These are phyloP conservation scores for Ceratocystis eucalypticola DNA, from an alignment of 2,329 filamentous ascomycete species.

Conservation along the genomic window DNA sequence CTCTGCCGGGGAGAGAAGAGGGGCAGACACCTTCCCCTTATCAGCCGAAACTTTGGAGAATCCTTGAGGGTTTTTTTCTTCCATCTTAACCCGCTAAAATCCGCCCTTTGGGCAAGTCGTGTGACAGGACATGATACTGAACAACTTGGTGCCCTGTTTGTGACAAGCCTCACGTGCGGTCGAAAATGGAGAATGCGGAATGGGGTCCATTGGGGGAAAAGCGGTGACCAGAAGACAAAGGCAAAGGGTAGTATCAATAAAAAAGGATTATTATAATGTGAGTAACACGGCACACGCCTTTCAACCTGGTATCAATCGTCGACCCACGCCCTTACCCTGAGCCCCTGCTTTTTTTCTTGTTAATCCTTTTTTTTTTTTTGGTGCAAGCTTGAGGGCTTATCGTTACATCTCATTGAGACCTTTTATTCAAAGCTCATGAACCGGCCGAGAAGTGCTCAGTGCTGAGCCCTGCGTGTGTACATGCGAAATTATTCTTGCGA, in stretches of 20 bases:
- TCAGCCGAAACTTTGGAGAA: constrained; percentile 6
- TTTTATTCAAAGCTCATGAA: not conserved
- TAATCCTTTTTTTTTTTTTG: not conserved
- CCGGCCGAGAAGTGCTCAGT: not conserved
- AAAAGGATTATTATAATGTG: not conserved
- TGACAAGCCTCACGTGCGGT: not conserved
- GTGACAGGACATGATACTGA: not conserved
- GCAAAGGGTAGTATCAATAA: not conserved
- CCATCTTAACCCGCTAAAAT: not conserved
- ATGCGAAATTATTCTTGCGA: not conserved
- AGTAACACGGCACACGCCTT: not conserved
- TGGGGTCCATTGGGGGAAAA: not conserved
- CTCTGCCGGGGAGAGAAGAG: not conserved
- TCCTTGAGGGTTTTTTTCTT: not conserved
- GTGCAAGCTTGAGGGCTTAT: not conserved
- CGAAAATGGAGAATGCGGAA: not conserved
- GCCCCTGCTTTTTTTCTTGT: not conserved
- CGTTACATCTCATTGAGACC: not conserved
- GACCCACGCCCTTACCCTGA: not conserved
- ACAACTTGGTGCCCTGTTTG: not conserved
- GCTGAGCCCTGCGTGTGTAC: not conserved
- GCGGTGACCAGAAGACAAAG: not conserved
- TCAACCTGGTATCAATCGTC: not conserved
- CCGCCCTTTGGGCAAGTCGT: not conserved
- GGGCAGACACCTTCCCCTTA: not conserved